phyloP scores from a whole-genome alignment of 768 basidiomycete species.

The Trametes cinnabarina region DNA sequence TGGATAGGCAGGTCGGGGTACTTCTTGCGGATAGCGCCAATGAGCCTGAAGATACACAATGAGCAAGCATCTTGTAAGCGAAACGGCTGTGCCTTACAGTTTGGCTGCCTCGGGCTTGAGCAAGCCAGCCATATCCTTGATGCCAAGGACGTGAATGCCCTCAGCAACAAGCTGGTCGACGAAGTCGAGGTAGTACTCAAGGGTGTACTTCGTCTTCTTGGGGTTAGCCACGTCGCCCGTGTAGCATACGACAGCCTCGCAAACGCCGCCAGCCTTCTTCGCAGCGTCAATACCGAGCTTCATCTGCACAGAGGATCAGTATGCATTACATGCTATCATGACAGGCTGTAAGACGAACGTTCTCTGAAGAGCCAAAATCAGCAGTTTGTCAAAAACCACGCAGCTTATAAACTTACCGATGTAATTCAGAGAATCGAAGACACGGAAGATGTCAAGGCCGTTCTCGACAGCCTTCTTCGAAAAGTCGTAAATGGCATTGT shows the following conservation, averaged over 20 bases:
- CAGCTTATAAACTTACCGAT: slow-evolving; percentile 60
- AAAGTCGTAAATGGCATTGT: slow-evolving; percentile 99
- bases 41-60: slow-evolving; percentile 52
- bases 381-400: neutral
- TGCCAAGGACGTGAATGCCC: slow-evolving; percentile 94
- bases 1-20: slow-evolving; percentile 98
- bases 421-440: slow-evolving; percentile 99
- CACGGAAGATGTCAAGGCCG: slow-evolving; percentile 98
- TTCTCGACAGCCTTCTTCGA: slow-evolving; percentile 99
- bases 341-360: slow-evolving; percentile 43
- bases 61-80: neutral
- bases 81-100: slow-evolving; percentile 48
- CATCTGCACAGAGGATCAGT: slow-evolving; percentile 55
- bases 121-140: slow-evolving; percentile 99
- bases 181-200: slow-evolving; percentile 96
- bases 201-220: slow-evolving; percentile 94
- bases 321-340: neutral
- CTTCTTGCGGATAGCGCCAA: slow-evolving; percentile 92
- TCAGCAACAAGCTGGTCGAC: slow-evolving; percentile 89
- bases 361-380: slow-evolving; percentile 46
- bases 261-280: slow-evolving; percentile 98
- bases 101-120: slow-evolving; percentile 93
- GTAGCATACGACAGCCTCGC: slow-evolving; percentile 97
- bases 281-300: slow-evolving; percentile 98
- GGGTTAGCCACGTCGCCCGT: slow-evolving; percentile 95